These are phyloP conservation scores for Isochrysis galbana DNA, from an alignment of 78 protist species.

Conservation along the genomic window DNA sequence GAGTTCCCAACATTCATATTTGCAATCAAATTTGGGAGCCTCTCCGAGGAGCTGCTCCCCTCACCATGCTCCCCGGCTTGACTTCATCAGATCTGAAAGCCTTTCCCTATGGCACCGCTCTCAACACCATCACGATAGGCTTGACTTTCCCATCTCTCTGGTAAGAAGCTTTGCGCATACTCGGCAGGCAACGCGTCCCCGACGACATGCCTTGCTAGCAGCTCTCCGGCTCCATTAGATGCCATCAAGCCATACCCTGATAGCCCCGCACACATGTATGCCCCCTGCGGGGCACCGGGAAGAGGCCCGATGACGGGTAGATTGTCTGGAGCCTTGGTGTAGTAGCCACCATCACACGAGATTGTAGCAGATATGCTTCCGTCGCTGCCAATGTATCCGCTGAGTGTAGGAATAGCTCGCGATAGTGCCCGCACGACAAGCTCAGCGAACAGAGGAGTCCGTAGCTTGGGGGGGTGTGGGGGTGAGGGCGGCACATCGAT, in stretches of 20 bases:
- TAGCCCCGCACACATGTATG: slow-evolving; percentile 1
- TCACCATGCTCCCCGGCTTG: too few species aligned
- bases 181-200: not conserved
- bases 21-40: too few species aligned
- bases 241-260: slow-evolving; percentile 19
- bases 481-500: not conserved
- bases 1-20: too few species aligned
- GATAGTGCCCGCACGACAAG: not conserved
- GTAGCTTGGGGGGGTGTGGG: too few species aligned
- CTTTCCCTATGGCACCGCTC: not conserved
- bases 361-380: not conserved
- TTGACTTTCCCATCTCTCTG: not conserved
- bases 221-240: not conserved
- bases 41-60: too few species aligned
- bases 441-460: not conserved
- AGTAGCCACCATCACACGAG: slow-evolving; percentile 4
- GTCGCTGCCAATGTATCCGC: not conserved
- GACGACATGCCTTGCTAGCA: not conserved
- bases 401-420: not conserved
- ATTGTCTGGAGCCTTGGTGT: slow-evolving; percentile 9
- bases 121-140: not conserved
- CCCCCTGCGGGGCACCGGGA: not conserved
- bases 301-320: not conserved
- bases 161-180: not conserved
- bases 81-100: not conserved